Conservation (phyloP, 2,329 filamentous ascomycete genomes). For the Colletotrichum noveboracense region DNA sequence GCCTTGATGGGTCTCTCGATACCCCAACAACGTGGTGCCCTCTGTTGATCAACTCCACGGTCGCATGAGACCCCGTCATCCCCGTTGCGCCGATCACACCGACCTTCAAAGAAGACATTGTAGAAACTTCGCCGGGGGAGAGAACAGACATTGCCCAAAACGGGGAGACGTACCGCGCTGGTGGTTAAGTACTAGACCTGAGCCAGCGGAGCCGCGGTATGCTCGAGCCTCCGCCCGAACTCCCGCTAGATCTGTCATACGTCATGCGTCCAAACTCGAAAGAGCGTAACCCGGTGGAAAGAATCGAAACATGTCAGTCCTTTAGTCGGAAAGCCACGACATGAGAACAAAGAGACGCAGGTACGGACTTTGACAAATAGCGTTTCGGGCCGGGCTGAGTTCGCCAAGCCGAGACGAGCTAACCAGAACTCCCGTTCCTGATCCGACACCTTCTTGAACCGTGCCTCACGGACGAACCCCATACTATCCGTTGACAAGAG, state of each 20-base stretch:
- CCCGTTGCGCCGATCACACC: not conserved
- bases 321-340: not conserved
- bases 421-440: not conserved
- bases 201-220: not conserved
- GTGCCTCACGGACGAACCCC: not conserved
- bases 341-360: not conserved
- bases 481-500: not conserved
- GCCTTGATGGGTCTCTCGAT: not conserved
- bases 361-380: not conserved
- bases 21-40: not conserved
- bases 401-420: not conserved
- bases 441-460: not conserved
- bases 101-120: not conserved
- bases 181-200: not conserved
- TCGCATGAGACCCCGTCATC: slow-evolving; percentile 1
- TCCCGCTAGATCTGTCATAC: not conserved
- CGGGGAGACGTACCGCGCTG: not conserved
- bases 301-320: not conserved
- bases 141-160: not conserved
- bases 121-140: too few relatives aligned
- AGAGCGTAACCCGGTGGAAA: not conserved
- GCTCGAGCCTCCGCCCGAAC: slow-evolving; percentile 8
- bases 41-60: not conserved
- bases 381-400: not conserved
- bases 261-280: not conserved